Evolutionary conservation across 495 filamentous ascomycete species (phyloP).

Genomic region (Penicillium crystallinum): DNA sequence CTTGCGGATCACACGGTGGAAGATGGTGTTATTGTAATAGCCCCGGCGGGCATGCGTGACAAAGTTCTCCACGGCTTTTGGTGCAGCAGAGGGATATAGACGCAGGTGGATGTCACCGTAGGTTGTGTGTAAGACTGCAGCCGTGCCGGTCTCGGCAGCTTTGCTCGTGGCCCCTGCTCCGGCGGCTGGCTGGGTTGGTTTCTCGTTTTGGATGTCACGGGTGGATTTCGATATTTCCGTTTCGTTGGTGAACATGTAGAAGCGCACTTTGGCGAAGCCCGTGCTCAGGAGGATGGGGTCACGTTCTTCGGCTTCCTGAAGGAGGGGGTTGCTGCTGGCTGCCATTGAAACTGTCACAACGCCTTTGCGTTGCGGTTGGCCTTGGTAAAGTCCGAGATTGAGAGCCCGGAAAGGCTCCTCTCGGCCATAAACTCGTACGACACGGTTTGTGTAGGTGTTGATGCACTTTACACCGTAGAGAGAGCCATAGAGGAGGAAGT

Average conservation of each 20-base stretch:
- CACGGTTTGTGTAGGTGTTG: conserved; percentile 88
- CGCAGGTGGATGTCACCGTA: conserved; percentile 94
- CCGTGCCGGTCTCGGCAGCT: conserved; percentile 62
- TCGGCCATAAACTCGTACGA: conserved; percentile 79
- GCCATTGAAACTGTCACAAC: conserved; percentile 97
- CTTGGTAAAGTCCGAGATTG: conserved; percentile 87
- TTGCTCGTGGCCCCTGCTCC: conserved; percentile 49
- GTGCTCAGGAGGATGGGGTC: conserved; percentile 87
- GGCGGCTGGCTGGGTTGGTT: conserved; percentile 49
- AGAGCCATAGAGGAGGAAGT: conserved; percentile 93
- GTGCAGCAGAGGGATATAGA: conserved; percentile 87
- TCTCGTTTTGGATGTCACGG: conserved; percentile 93
- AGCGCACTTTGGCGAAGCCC: conserved; percentile 81
- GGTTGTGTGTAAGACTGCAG: conserved; percentile 85
- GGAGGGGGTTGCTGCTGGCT: conserved; percentile 83
- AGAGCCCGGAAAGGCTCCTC: conserved; percentile 84
- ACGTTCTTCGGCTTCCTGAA: conserved; percentile 85
- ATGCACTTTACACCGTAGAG: conserved; percentile 87
- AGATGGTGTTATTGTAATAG: conserved; percentile 96
- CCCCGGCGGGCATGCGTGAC: conserved; percentile 80
- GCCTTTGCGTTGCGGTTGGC: conserved; percentile 85
- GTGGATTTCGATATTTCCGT: conserved; percentile 75
- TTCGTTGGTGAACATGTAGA: conserved; percentile 98
- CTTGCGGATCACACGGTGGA: conserved; percentile 94
- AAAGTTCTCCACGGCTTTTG: conserved; percentile 98